phyloP scores from a whole-genome alignment of 768 basidiomycete species.

The Kondoa malvinella region DNA sequence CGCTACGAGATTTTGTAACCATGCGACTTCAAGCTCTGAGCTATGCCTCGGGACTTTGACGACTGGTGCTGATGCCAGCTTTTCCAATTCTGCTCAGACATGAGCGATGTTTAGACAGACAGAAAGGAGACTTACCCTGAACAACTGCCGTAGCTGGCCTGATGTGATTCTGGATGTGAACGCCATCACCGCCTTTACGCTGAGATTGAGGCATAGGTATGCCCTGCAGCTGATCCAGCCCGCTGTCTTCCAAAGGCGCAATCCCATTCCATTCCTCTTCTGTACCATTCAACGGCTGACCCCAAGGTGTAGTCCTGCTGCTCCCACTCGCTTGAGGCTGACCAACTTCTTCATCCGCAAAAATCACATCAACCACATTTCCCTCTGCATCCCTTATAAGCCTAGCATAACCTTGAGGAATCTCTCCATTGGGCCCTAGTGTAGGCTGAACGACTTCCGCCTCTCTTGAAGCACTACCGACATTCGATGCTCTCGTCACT shows the following conservation, averaged over 20 bases:
- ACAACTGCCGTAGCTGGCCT: background rate
- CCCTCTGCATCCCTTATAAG: slow-evolving; percentile 1
- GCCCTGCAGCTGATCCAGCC: background rate
- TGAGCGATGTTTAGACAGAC: background rate
- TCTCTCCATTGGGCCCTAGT: background rate
- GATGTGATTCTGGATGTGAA: background rate
- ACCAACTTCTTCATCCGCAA: background rate
- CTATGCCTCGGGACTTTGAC: slow-evolving; percentile 40
- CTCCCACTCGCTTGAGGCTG: background rate
- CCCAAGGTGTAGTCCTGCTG: background rate
- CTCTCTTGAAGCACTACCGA: background rate
- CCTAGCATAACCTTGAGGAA: slow-evolving; percentile 3
- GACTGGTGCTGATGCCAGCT: slow-evolving; percentile 36
- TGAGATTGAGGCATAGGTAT: slow-evolving; percentile 3
- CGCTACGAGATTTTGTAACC: slow-evolving; percentile 48
- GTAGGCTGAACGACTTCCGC: background rate
- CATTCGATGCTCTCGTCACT: background rate
- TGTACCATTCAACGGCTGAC: background rate
- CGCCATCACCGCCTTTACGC: background rate
- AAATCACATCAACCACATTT: background rate
- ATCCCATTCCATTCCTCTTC: background rate
- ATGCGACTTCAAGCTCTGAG: slow-evolving; percentile 51
- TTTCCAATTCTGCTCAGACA: slow-evolving; percentile 43
- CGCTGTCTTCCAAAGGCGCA: background rate
- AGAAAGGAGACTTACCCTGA: background rate